phyloP scores from a whole-genome alignment of 2,329 filamentous ascomycete species.

The Sporothrix mexicana region DNA sequence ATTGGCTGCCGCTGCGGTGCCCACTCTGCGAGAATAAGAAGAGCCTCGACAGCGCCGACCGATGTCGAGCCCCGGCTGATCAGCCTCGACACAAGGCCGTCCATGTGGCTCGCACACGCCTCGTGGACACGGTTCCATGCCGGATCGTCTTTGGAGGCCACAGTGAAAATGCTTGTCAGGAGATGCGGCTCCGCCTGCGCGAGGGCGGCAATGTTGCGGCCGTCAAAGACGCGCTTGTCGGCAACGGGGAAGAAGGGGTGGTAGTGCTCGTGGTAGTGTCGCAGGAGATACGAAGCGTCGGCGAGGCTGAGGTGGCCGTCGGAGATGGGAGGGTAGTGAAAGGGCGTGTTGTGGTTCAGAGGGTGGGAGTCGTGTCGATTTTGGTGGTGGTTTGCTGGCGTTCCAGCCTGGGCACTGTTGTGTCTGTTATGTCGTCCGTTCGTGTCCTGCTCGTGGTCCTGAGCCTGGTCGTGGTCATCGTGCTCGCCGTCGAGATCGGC shows the following conservation, averaged over 20 bases:
- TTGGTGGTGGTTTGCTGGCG: not conserved
- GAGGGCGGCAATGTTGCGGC: slow-evolving; percentile 55
- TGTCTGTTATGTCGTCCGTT: too few species aligned
- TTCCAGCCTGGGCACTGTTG: not conserved
- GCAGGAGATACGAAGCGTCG: slow-evolving; percentile 40
- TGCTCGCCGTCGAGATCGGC: slow-evolving; percentile 46
- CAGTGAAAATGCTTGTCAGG: slow-evolving; percentile 71
- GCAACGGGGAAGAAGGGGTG: slow-evolving; percentile 75
- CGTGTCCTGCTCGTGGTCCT: not conserved
- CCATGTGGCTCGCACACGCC: slow-evolving; percentile 72
- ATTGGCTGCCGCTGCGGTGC: slow-evolving; percentile 68
- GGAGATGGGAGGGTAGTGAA: slow-evolving; percentile 45
- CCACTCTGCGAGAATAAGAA: slow-evolving; percentile 75
- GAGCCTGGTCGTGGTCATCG: not conserved
- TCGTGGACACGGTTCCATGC: slow-evolving; percentile 68
- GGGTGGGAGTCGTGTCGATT: not conserved
- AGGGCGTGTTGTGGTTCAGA: not conserved
- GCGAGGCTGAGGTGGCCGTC: slow-evolving; percentile 43
- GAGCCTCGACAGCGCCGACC: slow-evolving; percentile 72
- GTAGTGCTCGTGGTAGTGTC: slow-evolving; percentile 65
- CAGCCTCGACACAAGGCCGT: slow-evolving; percentile 68
- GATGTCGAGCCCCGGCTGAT: slow-evolving; percentile 70
- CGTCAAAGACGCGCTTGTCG: slow-evolving; percentile 63
- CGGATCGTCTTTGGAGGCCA: slow-evolving; percentile 73
- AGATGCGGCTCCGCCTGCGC: slow-evolving; percentile 68